Evolutionary conservation across 805 yeast species (phyloP), one percentile per base, ranked within the genome.

Genomic region (Komagataella phaffii): DNA sequence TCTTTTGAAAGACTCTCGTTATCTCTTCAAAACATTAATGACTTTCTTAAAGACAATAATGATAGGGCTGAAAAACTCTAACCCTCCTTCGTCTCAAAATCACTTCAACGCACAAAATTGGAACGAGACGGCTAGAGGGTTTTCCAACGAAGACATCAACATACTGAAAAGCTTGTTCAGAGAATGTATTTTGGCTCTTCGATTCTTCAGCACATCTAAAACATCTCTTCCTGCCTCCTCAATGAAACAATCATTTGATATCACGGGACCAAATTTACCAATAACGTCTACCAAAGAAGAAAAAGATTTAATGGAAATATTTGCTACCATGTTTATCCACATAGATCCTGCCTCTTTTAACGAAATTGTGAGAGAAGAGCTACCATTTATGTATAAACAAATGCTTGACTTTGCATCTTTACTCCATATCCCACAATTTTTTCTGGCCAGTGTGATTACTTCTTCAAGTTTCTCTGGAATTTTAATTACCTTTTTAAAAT

Each of bases 331-430:
- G 59, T 93, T 88, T 66, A 87, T 89, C 57, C 96, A 88, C 62
- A 78, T 95, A 52, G 99, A 95, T 61, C 90, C 96, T 18, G 89
- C 98, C 0, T 86, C 97, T 0, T 95, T 95, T 66, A 90, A 88
- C 63, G 99, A 93, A 66, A 84, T 93, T 55, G 82, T 89, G 7
- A 88, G 81, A 55, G 74, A 82, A 2, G 96, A 93, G 64, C 72
- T 91, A 52, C 86, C 83, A 19, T 81, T 78, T 58, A 71, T 90
- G 64, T 88, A 87, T 59, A 81, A 85, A 12, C 77, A 87, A 2
- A 85, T 88, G 80, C 69, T 89, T 51, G 76, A 80, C 19, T 93
- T 91, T 64, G 85, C 95, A 1, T 90, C 96, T 0, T 67, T 91
- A 50, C 71, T 95, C 18, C 96, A 91, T 60, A 79, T 93, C 52